Percentiles rank a stretch among this genome's conserved stretches.
Conservation (phyloP, 2,329 filamentous ascomycete genomes). For the Coleophoma eucalyptorum region DNA sequence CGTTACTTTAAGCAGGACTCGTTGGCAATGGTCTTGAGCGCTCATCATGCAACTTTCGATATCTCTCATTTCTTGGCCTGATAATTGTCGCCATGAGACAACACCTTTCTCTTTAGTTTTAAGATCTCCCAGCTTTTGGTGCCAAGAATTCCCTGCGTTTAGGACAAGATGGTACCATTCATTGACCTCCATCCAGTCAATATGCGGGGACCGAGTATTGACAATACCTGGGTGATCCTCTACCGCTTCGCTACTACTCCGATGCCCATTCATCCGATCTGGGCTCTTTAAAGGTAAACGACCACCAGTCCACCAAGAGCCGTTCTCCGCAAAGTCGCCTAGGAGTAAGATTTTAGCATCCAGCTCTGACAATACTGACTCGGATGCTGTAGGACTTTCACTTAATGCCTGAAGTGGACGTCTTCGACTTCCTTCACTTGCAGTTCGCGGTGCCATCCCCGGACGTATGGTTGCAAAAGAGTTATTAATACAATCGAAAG, state of each 20-base stretch:
- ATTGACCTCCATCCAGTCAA: conserved; percentile 69
- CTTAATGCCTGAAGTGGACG: conserved; percentile 24
- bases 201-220: conserved; percentile 58
- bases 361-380: conserved; percentile 48
- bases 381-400: conserved; percentile 26
- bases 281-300: conserved; percentile 33
- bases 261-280: conserved; percentile 29
- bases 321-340: conserved; percentile 77
- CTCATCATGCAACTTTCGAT: conserved; percentile 50
- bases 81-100: conserved; percentile 13
- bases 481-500: conserved; percentile 68
- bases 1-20: conserved; percentile 70
- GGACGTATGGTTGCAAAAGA: conserved; percentile 63
- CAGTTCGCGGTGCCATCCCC: conserved; percentile 20
- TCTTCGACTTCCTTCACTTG: conserved; percentile 21
- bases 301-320: conserved; percentile 74
- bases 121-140: conserved; percentile 52
- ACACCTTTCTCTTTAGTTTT: conserved; percentile 24
- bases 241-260: conserved; percentile 12
- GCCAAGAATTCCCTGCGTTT: conserved; percentile 67
- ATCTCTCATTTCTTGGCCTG: conserved; percentile 26
- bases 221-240: conserved; percentile 34
- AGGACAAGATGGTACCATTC: conserved; percentile 73
- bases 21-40: conserved; percentile 66
- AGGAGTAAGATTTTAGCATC: conserved; percentile 73